Evolutionary conservation across 106 monocot species (phyloP), one percentile per base, ranked within the genome.

Genomic region (Dioscorea alata): DNA sequence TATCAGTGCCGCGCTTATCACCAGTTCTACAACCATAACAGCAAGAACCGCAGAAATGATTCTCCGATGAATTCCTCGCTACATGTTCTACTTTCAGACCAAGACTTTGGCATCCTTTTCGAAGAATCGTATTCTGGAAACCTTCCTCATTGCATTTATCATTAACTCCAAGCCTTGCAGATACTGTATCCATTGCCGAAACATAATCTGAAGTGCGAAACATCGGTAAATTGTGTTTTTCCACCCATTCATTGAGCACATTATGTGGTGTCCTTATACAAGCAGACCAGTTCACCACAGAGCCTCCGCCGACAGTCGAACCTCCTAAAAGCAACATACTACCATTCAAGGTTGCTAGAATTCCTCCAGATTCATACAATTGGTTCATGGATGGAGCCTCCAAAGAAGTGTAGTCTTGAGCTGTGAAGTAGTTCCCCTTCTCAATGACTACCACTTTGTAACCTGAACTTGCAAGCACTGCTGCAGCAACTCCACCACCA

Each of bases 401-500:
- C 4, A 87, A n/a, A 4, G 73, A 75, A 22, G 96, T 91, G 73
- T 86, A 92, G 48, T 96, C 92, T 51, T 76, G 49, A 6, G 75
- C 63, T 8, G 86, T 84, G 69, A 84, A 92, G 76, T 96, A 96
- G 69, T 82, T 80, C 0, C 96, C 96, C 69, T 96, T 96, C 82
- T 96, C 96, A 6, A 96, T 14, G 53, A 96, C 84, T 0, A 96
- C 48, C 0, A 96, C 89, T 60, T 84, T 96, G 74, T 82, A 48
- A 12, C 96, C 96, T 2, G 75, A 51, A 63, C 63, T 76, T 10
- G 92, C 76, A 4, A 96, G 84, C 12, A 96, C 79, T 12, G 91
- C 86, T 2, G 96, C 92, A 2, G 96, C 92, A 18, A 92, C 96
- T 12, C 84, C 91, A 9, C 92, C 92, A 8, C 96, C 96, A 59